phyloP scores from a whole-genome alignment of 768 basidiomycete species.

The Postia placenta region DNA sequence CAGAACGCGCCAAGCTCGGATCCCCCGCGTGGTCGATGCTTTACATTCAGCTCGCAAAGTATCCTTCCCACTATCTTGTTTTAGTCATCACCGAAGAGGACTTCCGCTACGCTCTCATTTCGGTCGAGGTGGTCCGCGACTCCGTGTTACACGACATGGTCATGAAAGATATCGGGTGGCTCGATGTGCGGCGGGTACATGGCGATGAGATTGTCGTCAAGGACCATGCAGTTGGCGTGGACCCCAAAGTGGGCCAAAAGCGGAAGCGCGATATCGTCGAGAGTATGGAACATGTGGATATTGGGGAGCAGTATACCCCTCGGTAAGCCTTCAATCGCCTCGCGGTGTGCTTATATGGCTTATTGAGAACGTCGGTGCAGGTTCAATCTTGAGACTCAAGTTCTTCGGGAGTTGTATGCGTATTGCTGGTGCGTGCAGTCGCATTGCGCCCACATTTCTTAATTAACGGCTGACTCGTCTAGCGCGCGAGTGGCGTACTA shows the following conservation, averaged over 20 bases:
- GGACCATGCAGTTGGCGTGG: conserved; percentile 3
- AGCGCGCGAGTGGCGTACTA: conserved; percentile 90
- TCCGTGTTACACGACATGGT: conserved; percentile 54
- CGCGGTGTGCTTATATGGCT: background rate
- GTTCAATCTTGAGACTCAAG: conserved; percentile 68
- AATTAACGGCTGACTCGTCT: conserved; percentile 1
- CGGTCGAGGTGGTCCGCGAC: conserved; percentile 47
- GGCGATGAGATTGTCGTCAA: conserved; percentile 14
- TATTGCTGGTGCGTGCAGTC: conserved; percentile 73
- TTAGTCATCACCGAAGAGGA: conserved; percentile 74
- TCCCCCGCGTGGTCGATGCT: conserved; percentile 52
- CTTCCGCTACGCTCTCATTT: conserved; percentile 79
- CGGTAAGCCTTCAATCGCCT: conserved; percentile 9
- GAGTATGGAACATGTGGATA: conserved; percentile 2
- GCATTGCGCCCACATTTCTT: background rate
- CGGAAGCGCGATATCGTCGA: conserved; percentile 22
- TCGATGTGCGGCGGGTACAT: conserved; percentile 64
- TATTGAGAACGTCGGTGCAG: conserved; percentile 10
- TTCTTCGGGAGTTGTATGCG: conserved; percentile 72
- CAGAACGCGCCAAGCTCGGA: conserved; percentile 72
- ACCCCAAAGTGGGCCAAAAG: conserved; percentile 20
- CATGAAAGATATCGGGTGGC: conserved; percentile 76
- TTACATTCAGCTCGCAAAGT: conserved; percentile 73
- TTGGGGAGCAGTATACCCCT: conserved; percentile 18
- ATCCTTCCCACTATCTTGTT: conserved; percentile 79